Evolutionary conservation across 1,284 basidiomycete species (phyloP), one percentile per base, ranked within the genome.

Genomic region (Pseudozyma sp.): DNA sequence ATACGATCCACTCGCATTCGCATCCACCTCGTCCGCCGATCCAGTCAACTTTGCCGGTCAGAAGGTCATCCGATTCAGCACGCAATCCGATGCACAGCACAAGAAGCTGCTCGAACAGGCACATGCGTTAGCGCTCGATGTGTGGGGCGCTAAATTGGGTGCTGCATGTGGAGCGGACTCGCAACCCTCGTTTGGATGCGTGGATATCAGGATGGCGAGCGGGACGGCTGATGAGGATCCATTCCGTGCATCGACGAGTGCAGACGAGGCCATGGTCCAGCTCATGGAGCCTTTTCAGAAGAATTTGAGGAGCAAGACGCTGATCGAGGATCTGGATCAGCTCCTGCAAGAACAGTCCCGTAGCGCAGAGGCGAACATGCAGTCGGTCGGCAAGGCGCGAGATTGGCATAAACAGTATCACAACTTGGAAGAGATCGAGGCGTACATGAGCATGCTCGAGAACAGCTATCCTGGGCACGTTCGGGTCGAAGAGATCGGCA

Each of bases 381-480:
- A 24, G 24, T 24, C 24, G 24, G 24, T 1, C 24, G 24, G 24
- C 24, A 24, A 24, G 24, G 24, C 24, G 33, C 14, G 40, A n/a
- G 40, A 54, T 1, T 75, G 72, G 72, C 54, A 70, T 10, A 40
- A 39, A 10, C 53, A 56, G 14, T 75, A 75, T 17, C 72, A 70
- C 33, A 61, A 45, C 0, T 64, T 58, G 13, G 59, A 70, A 24
- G 72, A 75, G 57, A 70, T 70, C 33, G n/a, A 11, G 4, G 19
- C n/a, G 4, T 64, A 55, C 31, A 58, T 75, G 47, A 42, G 30
- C 5, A 37, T 37, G 54, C 40, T 75, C 13, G 43, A 62, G 33
- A n/a, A 37, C 7, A 30, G 49, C 2, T 75, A 75, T 47, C 67
- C 68, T 0, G 24, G 29, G 1, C 56, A 75, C 39, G 72, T 57